phyloP scores from a whole-genome alignment of 139 green algal genomes.

The Tetraselmis chui region DNA sequence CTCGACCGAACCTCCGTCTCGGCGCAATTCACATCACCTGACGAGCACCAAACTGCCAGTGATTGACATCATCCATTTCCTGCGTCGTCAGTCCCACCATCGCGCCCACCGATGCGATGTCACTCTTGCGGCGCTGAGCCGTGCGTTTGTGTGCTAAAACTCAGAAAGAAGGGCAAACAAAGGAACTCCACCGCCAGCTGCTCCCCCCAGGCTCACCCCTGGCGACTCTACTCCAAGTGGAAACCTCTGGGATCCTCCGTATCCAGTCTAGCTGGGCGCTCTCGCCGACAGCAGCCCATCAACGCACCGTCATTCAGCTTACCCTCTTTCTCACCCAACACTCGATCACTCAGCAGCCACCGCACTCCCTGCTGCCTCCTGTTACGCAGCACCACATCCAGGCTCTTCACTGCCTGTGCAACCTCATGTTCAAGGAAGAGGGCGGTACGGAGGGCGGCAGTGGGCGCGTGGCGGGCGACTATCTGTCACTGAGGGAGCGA shows the following conservation, averaged over 20 bases:
- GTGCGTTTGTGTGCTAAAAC: too few relatives aligned
- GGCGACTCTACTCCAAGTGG: neutral
- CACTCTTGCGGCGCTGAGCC: too few relatives aligned
- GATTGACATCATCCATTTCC: neutral
- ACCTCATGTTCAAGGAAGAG: neutral
- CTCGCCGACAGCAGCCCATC: neutral
- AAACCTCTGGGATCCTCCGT: neutral
- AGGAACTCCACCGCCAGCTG: neutral
- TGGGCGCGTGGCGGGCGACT: too few relatives aligned
- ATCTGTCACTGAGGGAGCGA: neutral
- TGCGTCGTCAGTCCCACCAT: neutral
- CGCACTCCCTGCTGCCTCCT: too few relatives aligned
- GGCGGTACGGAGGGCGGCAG: too few relatives aligned
- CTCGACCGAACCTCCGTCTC: too few relatives aligned
- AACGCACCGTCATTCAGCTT: too few relatives aligned
- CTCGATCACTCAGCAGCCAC: neutral
- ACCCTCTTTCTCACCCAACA: neutral
- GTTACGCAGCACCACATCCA: too few relatives aligned
- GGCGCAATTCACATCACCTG: too few relatives aligned
- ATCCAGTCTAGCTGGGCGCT: neutral
- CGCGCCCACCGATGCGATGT: neutral
- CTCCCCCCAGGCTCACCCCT: neutral
- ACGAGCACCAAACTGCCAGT: too few relatives aligned
- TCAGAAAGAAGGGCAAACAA: neutral
- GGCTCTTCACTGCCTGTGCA: neutral